Conservation (phyloP, 345 rosid species). For the Kandelia obovata region DNA sequence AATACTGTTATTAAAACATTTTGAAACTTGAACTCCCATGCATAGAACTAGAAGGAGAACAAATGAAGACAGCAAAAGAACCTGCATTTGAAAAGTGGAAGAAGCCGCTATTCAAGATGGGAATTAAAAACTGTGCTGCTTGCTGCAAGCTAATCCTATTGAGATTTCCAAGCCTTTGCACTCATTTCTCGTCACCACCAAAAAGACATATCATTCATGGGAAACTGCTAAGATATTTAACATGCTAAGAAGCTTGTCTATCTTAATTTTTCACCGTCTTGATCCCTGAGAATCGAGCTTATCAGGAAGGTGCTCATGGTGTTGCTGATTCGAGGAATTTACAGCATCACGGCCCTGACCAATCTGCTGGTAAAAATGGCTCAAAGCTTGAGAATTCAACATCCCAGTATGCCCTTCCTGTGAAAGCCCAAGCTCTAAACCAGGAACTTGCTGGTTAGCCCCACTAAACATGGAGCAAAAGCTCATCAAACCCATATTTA, state of each 20-base stretch:
- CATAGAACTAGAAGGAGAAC: background rate
- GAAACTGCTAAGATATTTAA: slow-evolving; percentile 1
- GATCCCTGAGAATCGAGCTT: slow-evolving; percentile 26
- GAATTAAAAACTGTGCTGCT: background rate
- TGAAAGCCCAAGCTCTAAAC: slow-evolving; percentile 34
- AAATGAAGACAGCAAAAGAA: background rate
- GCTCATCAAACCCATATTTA: slow-evolving; percentile 31
- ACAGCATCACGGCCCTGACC: slow-evolving; percentile 19
- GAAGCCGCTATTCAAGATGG: slow-evolving; percentile 4
- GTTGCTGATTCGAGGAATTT: slow-evolving; percentile 22
- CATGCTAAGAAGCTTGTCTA: background rate
- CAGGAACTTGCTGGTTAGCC: slow-evolving; percentile 20
- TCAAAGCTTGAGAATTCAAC: slow-evolving; percentile 37
- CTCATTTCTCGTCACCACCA: slow-evolving; percentile 15
- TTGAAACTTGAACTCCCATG: background rate
- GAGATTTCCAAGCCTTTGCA: background rate
- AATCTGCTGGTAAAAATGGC: slow-evolving; percentile 30
- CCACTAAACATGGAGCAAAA: slow-evolving; percentile 32
- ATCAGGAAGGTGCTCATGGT: slow-evolving; percentile 16
- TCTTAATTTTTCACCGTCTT: slow-evolving; percentile 25
- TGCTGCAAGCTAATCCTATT: slow-evolving; percentile 3
- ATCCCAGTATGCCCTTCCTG: slow-evolving; percentile 16
- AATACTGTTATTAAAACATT: background rate
- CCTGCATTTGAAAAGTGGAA: slow-evolving; percentile 15
- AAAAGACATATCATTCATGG: slow-evolving; percentile 1